These are phyloP conservation scores for Amauroascus verrucosus DNA, from an alignment of 2,329 filamentous ascomycete genomes.

Conservation along the genomic window DNA sequence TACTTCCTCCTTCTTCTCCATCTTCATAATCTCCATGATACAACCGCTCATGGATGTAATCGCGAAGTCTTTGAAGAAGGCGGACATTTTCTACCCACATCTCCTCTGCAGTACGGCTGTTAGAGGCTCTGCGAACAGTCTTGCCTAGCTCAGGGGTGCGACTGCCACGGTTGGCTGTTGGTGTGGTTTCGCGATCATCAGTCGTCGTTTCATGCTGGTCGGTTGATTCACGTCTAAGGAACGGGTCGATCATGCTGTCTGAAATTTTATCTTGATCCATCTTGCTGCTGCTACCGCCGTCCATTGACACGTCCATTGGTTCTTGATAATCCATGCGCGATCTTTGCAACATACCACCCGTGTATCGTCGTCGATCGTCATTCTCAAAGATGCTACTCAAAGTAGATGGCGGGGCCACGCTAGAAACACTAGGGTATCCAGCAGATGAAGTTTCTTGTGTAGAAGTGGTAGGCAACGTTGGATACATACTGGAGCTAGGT, in stretches of 20 bases:
- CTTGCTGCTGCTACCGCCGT: conserved; percentile 19
- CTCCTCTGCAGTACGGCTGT: conserved; percentile 23
- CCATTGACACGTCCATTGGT: conserved; percentile 31
- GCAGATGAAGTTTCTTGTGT: conserved; percentile 46
- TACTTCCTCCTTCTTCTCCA: conserved; percentile 23
- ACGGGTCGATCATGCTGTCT: conserved; percentile 35
- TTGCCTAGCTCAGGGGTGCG: not conserved
- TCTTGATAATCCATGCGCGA: conserved; percentile 36
- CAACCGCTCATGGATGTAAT: conserved; percentile 47
- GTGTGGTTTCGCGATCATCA: not conserved
- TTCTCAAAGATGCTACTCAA: conserved; percentile 51
- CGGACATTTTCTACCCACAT: conserved; percentile 57
- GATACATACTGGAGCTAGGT: conserved; percentile 49
- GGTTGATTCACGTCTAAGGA: conserved; percentile 24
- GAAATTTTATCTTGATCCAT: conserved; percentile 24
- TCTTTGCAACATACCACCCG: conserved; percentile 50
- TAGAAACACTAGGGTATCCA: conserved; percentile 41
- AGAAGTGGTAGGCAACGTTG: conserved; percentile 50
- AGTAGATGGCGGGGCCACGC: conserved; percentile 51
- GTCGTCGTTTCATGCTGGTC: not conserved
- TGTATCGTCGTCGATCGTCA: conserved; percentile 52
- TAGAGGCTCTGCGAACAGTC: conserved; percentile 16
- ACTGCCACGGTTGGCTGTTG: not conserved
- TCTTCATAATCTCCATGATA: conserved; percentile 42
- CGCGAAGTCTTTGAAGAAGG: conserved; percentile 51